phyloP scores from a whole-genome alignment of 257 asterid genomes.

The Lantana camara region DNA sequence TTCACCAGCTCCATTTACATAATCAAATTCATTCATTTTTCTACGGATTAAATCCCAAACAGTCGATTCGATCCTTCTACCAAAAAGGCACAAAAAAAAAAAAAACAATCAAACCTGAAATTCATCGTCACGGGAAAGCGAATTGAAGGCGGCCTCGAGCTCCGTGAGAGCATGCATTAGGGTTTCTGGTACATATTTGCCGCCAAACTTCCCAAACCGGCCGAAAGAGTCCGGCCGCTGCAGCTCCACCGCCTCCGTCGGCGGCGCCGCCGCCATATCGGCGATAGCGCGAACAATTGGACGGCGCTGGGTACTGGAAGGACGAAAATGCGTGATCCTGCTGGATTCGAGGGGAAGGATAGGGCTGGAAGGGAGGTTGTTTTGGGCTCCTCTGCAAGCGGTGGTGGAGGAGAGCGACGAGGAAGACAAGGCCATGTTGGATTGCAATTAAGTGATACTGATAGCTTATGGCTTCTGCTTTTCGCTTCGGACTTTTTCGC shows the following conservation, averaged over 20 bases:
- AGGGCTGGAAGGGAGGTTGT: constrained; percentile 30
- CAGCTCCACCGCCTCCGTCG: constrained; percentile 26
- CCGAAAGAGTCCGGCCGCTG: constrained; percentile 91
- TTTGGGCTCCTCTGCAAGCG: constrained; percentile 26
- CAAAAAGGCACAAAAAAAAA: background rate
- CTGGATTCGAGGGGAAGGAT: constrained; percentile 25
- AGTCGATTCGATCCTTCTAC: background rate
- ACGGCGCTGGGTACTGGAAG: constrained; percentile 15
- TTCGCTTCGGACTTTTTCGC: no score
- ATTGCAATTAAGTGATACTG: background rate
- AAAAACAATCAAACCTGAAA: constrained; percentile 63
- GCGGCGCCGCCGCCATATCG: background rate
- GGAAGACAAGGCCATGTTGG: constrained; percentile 29
- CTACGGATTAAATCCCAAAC: background rate
- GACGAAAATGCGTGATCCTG: constrained; percentile 6
- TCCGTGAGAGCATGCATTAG: constrained; percentile 87
- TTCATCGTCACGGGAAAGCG: constrained; percentile 55
- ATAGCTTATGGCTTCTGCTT: no score
- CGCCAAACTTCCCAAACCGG: constrained; percentile 84
- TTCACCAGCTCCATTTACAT: no score
- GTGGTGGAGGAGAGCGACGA: constrained; percentile 13
- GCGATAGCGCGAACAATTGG: constrained; percentile 32
- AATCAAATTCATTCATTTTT: background rate
- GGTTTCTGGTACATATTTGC: constrained; percentile 89
- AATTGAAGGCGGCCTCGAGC: constrained; percentile 78